Base-by-base conservation (phyloP, 1,284 basidiomycete genomes). In the Blastosporella zonata region DNA sequence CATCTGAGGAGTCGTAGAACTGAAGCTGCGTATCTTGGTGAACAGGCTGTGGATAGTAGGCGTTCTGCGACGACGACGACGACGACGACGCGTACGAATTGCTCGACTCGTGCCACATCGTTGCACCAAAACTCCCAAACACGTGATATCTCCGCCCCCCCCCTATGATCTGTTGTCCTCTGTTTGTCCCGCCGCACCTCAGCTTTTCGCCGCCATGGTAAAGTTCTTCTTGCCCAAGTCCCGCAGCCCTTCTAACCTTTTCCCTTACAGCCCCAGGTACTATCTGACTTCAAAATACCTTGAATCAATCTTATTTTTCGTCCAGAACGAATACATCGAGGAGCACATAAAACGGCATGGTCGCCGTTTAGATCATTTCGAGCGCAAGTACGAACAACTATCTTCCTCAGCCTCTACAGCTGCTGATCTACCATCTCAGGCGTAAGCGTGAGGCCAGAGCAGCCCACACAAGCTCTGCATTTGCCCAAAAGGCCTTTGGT, bases 401-500 rank as follows among this genome's bases (percentile, higher is more conserved):
- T 31, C 9, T 13, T 43, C 12, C n/a, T 67, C 8, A 37, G 25
- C 20, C 27, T 23, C 46, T 15, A n/a, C 2, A 12, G 1, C 23
- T 29, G 36, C 43, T 8, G 17, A 27, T 54, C 27, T 43, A 44
- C 53, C 39, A 34, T 45, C 21, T 50, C 41, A 97, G 94, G 72
- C 94, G 97, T 47, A 99, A 99, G 75, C 81, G 85, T 50, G 88
- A 91, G 59, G 97, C 97, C 50, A 89, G 97, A 67, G 81, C 83
- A 46, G 90, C 78, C n/a, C 97, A 99, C 72, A 87, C 87, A 59
- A 74, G 82, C 18, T 98, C 96, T 31, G 83, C 87, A 13, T 75
- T 84, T 49, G 93, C 95, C 12, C 95, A 98, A 73, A 95, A 96
- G 68, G 84, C 91, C 36, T 95, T 95, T 59, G 97, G 97, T 72